Percentiles rank a stretch among this genome's conserved stretches.
These are phyloP conservation scores for Camelina hispida DNA, from an alignment of 345 rosid genomes.

Conservation along the genomic window DNA sequence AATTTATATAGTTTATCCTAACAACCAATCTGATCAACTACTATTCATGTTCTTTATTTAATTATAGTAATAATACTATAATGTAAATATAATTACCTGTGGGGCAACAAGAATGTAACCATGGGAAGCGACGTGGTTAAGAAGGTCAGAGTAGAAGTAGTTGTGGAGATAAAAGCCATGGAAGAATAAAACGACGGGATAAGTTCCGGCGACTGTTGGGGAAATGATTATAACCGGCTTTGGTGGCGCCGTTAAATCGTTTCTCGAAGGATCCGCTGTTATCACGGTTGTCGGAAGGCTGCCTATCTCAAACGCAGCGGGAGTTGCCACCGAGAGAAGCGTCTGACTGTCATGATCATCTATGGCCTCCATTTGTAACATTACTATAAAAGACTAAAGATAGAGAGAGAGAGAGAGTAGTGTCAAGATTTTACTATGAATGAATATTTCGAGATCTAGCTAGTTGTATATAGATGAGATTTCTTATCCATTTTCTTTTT, in stretches of 20 bases:
- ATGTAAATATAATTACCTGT: slow-evolving; percentile 17
- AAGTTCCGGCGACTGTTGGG: slow-evolving; percentile 42
- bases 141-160: slow-evolving; percentile 37
- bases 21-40: too few relatives aligned
- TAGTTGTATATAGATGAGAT: slow-evolving; percentile 15
- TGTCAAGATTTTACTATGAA: not conserved
- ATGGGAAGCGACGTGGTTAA: slow-evolving; percentile 45
- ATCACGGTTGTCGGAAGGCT: slow-evolving; percentile 36
- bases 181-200: slow-evolving; percentile 45
- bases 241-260: slow-evolving; percentile 35
- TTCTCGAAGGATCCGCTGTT: slow-evolving; percentile 19
- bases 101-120: slow-evolving; percentile 46
- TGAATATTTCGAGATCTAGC: not conserved
- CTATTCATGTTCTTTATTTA: too few relatives aligned
- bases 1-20: too few relatives aligned
- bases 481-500: not conserved
- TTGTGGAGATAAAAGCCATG: slow-evolving; percentile 45
- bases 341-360: not conserved
- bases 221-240: slow-evolving; percentile 34
- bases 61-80: too few relatives aligned
- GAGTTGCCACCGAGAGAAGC: slow-evolving; percentile 17
- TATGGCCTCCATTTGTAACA: slow-evolving; percentile 13
- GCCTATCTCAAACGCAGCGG: slow-evolving; percentile 29
- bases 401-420: not conserved
- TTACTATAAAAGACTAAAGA: too few relatives aligned